A percentile compares a stretch with the other conserved stretches of the same genome.
phyloP scores from a whole-genome alignment of 371 early-diverging fungal genomes.

The Mortierella sp. region DNA sequence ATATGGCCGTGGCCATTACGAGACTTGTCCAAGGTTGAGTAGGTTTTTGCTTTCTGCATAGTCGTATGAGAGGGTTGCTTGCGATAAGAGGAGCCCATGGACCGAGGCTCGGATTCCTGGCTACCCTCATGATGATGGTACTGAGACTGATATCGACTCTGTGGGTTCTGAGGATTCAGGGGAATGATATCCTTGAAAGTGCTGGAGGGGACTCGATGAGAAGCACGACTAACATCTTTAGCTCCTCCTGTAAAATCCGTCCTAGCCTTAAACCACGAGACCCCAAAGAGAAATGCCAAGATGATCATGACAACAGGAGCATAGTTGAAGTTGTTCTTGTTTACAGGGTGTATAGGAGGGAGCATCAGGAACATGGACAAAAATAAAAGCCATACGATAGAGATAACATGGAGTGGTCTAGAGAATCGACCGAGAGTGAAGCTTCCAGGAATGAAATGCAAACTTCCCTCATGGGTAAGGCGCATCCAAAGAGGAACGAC shows the following conservation, averaged over 20 bases:
- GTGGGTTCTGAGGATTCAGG: conserved; percentile 5
- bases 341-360: conserved; percentile 29
- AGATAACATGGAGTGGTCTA: conserved; percentile 17
- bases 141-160: neutral
- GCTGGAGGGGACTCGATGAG: conserved; percentile 22
- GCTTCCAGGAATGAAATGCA: conserved; percentile 33
- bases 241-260: conserved; percentile 51
- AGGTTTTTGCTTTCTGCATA: conserved; percentile 2
- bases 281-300: conserved; percentile 9
- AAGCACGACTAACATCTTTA: conserved; percentile 44
- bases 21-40: conserved; percentile 3
- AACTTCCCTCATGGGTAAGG: conserved; percentile 32
- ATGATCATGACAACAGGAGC: conserved; percentile 24
- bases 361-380: conserved; percentile 32
- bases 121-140: neutral
- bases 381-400: conserved; percentile 35
- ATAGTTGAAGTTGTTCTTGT: conserved; percentile 44
- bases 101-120: neutral
- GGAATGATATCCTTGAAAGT: conserved; percentile 12
- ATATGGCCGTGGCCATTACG: neutral
- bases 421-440: conserved; percentile 41
- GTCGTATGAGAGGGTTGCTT: neutral
- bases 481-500: conserved; percentile 48
- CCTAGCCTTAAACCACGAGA: conserved; percentile 46
- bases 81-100: neutral